A percentile compares a stretch with the other conserved stretches of the same genome.
These are phyloP conservation scores for Cryoendolithus antarcticus DNA, from an alignment of 2,329 filamentous ascomycete species.

Conservation along the genomic window DNA sequence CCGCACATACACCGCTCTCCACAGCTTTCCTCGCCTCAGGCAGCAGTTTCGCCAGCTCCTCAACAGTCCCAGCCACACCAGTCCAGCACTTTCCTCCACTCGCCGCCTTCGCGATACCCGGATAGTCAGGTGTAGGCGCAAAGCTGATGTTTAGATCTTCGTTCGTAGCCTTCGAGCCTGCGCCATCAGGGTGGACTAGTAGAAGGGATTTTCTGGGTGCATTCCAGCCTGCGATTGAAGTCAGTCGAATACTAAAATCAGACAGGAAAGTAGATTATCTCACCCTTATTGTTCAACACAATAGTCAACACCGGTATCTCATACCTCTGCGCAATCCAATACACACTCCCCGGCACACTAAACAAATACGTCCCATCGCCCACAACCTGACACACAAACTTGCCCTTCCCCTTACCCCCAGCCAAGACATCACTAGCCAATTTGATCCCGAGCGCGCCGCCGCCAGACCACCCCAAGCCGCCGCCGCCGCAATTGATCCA, in stretches of 20 bases:
- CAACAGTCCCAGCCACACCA: constrained; percentile 43
- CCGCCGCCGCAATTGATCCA: constrained; percentile 76
- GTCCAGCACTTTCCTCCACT: constrained; percentile 51
- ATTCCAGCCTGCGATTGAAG: constrained; percentile 44
- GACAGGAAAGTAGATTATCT: too few relatives aligned
- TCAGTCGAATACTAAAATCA: too few relatives aligned
- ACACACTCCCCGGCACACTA: constrained; percentile 51
- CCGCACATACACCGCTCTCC: constrained; percentile 43
- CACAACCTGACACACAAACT: constrained; percentile 52
- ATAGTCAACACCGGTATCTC: constrained; percentile 54
- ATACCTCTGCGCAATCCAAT: constrained; percentile 57
- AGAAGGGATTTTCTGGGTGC: constrained; percentile 49
- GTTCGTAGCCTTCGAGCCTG: constrained; percentile 49
- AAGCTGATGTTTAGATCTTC: constrained; percentile 56
- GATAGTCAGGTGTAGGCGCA: constrained; percentile 52
- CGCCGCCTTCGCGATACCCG: constrained; percentile 55
- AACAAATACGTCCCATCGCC: constrained; percentile 59
- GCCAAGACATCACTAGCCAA: constrained; percentile 48
- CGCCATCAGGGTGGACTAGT: constrained; percentile 53
- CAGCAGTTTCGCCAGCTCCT: constrained; percentile 34
- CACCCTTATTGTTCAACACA: constrained; percentile 54
- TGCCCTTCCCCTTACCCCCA: constrained; percentile 39
- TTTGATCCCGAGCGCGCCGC: constrained; percentile 63
- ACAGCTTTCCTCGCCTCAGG: constrained; percentile 47
- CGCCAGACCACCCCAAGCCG: constrained; percentile 70